Base-by-base conservation (phyloP, 192 early-diverging fungal genomes). In the Backusella liffmaniae region DNA sequence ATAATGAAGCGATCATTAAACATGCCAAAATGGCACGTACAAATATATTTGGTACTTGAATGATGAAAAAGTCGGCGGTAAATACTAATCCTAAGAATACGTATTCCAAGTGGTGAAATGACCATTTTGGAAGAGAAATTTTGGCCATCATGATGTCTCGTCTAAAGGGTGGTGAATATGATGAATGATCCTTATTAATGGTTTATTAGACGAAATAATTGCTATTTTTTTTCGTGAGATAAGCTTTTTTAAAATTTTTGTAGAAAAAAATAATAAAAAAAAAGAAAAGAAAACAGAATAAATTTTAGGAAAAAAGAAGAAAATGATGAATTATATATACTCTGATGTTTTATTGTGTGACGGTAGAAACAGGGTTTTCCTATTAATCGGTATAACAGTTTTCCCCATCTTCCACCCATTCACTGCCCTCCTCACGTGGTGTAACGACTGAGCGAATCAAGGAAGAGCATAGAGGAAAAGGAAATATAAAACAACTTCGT, bases 51-150 rank as follows among this genome's bases (percentile, higher is more conserved):
- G 86, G 86, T 49, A 59, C 79, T 26, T 79, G 59, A 66, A 87
- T 84, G 69, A 87, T 79, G 37, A 68, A 76, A 65, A 83, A 83
- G 66, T 83, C 81, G 35, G 84, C 76, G 21, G 72, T 30, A 37
- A 82, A 79, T 46, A 87, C 53, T 42, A 73, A 34, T n/a, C 75
- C 75, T 70, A 87, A 76, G 46, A 85, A 84, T 34, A 85, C 41
- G 26, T 87, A 87, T 77, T 87, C 80, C 23, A 85, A 69, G 49
- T 87, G 79, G 34, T 79, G 85, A 29, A 79, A 67, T 8, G 84
- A 80, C 76, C 83, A 87, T 35, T 46, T 51, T 13, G 49, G 34
- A 42, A 46, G n/a, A 7, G 41, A 46, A 42, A 72, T 18, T 30
- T 21, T 30, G 26, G 44, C 15, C 30, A 72, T 72, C 29, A 41